phyloP scores from a whole-genome alignment of 2,329 filamentous ascomycete species.

The Fusarium floridanum region DNA sequence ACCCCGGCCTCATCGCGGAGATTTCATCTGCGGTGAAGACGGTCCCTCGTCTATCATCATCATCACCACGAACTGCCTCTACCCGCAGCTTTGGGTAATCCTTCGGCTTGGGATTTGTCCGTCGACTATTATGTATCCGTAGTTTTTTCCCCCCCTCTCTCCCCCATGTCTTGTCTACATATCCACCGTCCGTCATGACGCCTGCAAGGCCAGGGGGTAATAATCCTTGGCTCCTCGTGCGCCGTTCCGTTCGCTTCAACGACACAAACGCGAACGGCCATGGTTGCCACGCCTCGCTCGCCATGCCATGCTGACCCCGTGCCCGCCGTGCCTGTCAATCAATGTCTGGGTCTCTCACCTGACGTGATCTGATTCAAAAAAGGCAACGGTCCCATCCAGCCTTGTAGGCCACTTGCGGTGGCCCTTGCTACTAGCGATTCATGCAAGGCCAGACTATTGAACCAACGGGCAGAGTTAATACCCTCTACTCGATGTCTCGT shows the following conservation, averaged over 20 bases:
- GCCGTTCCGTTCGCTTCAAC: background rate
- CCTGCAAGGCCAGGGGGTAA: constrained; percentile 12
- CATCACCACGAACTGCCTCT: constrained; percentile 11
- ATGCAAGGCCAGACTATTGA: constrained; percentile 33
- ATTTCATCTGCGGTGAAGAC: constrained; percentile 27
- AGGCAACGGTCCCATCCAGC: constrained; percentile 11
- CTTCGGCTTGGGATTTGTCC: background rate
- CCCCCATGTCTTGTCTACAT: background rate
- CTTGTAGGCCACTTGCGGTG: background rate
- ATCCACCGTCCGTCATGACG: constrained; percentile 16
- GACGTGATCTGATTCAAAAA: constrained; percentile 18
- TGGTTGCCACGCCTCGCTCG: background rate
- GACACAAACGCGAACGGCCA: background rate
- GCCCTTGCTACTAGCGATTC: constrained; percentile 28
- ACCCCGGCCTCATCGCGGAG: constrained; percentile 19
- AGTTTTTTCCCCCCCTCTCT: background rate
- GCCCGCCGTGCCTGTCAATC: background rate
- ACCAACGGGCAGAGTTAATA: constrained; percentile 6
- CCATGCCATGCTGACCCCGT: background rate
- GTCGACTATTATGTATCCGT: background rate
- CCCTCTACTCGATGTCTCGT: constrained; percentile 5
- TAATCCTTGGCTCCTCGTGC: constrained; percentile 20
- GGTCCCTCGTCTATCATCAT: constrained; percentile 21
- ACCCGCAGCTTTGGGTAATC: constrained; percentile 2
- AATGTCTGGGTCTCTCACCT: constrained; percentile 12